Evolutionary conservation across 2,329 filamentous ascomycete genomes (phyloP), one percentile per base, ranked within the genome.

Genomic region (Nannizziopsis arthrosporioides): DNA sequence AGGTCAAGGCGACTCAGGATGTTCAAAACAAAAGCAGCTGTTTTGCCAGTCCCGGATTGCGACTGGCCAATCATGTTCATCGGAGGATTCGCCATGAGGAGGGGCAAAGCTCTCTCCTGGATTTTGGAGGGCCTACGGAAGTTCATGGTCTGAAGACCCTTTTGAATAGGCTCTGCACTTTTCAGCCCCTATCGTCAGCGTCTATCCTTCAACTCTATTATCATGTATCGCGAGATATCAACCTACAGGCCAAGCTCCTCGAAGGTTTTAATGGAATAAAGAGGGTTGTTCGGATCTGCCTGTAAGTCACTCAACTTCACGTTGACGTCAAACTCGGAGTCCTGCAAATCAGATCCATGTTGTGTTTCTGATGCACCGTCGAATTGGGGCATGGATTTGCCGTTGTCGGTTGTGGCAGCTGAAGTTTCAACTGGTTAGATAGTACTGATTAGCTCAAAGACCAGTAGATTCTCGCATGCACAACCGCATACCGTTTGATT

Each of bases 21-120:
- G 52, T 94, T 94, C 53, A 94, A 82, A 40, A 92, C 85, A 65
- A 98, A 98, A 17, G 92, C 92, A 15, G 89, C 92, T 0, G 92
- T 98, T 74, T 98, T 98, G 61, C 92, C 92, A 15, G 92, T 98
- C 58, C 92, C 92, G 1, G 92, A 98, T 67, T 98, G 92, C n/a
- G 92, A 98, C 69, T 98, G 92, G 2, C 89, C 92, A 61, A 98
- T 90, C 77, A 98, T 84, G 68, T 96, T 96, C 55, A 76, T 76
- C 0, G 90, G 84, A n/a, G 92, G 90, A 61, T 94, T 74, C 58
- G 77, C 72, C 54, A 98, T 77, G 61, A 98, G 84, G 48, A 98
- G 75, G 22, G 92, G 92, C 14, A 98, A 77, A 1, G 92, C 92
- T 58, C 84, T 86, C 67, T 94, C 92, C 71, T 98, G 92, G 56